phyloP scores from a whole-genome alignment of 192 early-diverging fungal species.

The Glomus cerebriforme region DNA sequence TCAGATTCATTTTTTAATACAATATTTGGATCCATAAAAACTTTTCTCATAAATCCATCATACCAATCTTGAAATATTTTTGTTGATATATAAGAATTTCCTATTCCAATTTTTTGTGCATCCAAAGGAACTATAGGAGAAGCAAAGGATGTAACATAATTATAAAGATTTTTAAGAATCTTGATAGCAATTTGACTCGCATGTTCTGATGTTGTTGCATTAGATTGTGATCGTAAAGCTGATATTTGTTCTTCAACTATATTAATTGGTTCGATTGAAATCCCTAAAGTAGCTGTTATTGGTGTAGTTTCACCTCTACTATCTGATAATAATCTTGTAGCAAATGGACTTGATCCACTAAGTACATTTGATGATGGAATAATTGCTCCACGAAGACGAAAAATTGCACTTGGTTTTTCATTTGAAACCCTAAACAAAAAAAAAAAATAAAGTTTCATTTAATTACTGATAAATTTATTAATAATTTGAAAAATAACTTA shows the following conservation, averaged over 20 bases:
- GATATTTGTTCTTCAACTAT: constrained; percentile 65
- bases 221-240: constrained; percentile 35
- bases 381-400: constrained; percentile 52
- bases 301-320: constrained; percentile 16
- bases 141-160: constrained; percentile 75
- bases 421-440: constrained; percentile 62
- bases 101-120: constrained; percentile 28
- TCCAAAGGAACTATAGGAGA: constrained; percentile 56
- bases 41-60: constrained; percentile 23
- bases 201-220: constrained; percentile 43
- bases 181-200: constrained; percentile 60
- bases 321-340: constrained; percentile 22
- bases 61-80: constrained; percentile 34
- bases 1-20: constrained; percentile 22
- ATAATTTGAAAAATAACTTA: constrained; percentile 35
- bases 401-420: constrained; percentile 83
- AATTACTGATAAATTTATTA: too few relatives aligned
- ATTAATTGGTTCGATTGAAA: constrained; percentile 88
- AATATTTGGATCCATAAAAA: constrained; percentile 25
- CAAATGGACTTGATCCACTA: neutral
- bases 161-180: constrained; percentile 69
- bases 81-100: constrained; percentile 16
- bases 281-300: constrained; percentile 76
- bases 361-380: constrained; percentile 13
- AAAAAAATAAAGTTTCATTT: neutral